These are phyloP conservation scores for Abrus precatorius DNA, from an alignment of 306 rosid genomes.

Conservation along the genomic window DNA sequence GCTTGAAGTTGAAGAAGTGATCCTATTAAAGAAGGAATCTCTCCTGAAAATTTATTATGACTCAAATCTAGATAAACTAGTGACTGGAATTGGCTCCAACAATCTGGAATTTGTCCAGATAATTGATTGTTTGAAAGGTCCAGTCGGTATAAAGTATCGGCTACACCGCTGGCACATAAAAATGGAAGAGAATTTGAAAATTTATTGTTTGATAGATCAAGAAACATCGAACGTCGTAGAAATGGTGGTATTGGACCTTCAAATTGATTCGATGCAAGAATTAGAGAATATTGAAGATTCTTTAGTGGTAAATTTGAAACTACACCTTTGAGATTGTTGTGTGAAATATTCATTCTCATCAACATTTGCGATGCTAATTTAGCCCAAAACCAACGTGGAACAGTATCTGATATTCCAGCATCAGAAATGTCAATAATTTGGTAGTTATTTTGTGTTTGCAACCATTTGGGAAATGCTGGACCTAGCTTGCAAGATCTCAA, in stretches of 20 bases:
- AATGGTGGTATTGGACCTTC: neutral
- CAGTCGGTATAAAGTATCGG: neutral
- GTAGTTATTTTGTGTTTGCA: neutral
- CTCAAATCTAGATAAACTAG: constrained; percentile 12
- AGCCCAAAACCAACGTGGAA: constrained; percentile 42
- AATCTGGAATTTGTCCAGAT: constrained; percentile 1
- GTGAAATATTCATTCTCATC: neutral
- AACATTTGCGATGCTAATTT: rapidly evolving
- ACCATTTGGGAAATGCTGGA: constrained; percentile 37
- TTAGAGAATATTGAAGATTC: too few species aligned
- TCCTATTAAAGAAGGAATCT: constrained; percentile 23
- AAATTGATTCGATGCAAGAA: neutral
- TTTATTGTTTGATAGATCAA: too few species aligned
- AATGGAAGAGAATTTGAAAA: too few species aligned
- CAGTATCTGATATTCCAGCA: neutral
- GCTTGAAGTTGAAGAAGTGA: neutral
- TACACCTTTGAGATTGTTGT: neutral
- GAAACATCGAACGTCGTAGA: too few species aligned
- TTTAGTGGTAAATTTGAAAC: neutral
- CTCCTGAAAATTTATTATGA: neutral
- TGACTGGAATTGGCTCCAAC: constrained; percentile 14
- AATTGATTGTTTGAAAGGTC: constrained; percentile 11
- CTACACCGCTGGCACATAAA: neutral
- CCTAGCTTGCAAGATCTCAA: constrained; percentile 36
- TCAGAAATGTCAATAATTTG: rapidly evolving